These are phyloP conservation scores for Bjerkandera adusta DNA, from an alignment of 1,284 basidiomycete species.

Conservation along the genomic window DNA sequence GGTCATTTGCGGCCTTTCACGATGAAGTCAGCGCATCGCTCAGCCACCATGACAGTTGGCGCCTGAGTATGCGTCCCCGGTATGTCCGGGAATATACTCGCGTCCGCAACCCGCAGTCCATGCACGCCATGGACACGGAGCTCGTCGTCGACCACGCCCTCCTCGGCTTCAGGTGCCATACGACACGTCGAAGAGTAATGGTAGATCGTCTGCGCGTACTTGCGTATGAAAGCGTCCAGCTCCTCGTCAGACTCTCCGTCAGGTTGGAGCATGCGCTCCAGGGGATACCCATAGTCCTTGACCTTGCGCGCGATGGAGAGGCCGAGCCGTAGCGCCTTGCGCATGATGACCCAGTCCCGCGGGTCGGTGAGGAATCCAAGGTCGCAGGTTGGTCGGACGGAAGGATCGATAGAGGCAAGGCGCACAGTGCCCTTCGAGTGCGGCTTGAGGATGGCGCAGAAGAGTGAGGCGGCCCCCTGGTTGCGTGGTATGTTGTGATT, in stretches of 20 bases:
- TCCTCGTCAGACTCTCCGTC: conserved; percentile 20
- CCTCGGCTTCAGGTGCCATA: conserved; percentile 31
- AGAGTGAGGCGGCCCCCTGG: conserved; percentile 9
- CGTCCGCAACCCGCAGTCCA: conserved; percentile 39
- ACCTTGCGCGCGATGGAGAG: conserved; percentile 30
- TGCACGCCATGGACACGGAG: conserved; percentile 47
- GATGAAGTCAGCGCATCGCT: conserved; percentile 29
- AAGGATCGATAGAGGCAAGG: conserved; percentile 25
- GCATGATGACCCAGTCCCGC: conserved; percentile 23
- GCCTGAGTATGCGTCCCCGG: conserved; percentile 36
- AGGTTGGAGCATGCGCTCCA: conserved; percentile 21
- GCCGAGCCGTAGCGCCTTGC: conserved; percentile 24
- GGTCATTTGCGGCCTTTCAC: too few relatives aligned
- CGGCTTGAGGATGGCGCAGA: conserved; percentile 23
- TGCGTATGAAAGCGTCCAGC: conserved; percentile 28
- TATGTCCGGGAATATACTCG: conserved; percentile 37
- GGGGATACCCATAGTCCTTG: conserved; percentile 6
- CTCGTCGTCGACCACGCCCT: conserved; percentile 47
- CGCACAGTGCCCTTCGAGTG: conserved; percentile 27
- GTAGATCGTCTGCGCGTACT: conserved; percentile 28
- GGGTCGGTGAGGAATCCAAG: conserved; percentile 27
- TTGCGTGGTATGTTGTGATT: not conserved
- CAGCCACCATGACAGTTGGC: conserved; percentile 34
- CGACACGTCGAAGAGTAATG: conserved; percentile 37
- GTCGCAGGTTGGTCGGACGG: conserved; percentile 26